Conservation (phyloP, 306 rosid genomes). For the Prunus campanulata region DNA sequence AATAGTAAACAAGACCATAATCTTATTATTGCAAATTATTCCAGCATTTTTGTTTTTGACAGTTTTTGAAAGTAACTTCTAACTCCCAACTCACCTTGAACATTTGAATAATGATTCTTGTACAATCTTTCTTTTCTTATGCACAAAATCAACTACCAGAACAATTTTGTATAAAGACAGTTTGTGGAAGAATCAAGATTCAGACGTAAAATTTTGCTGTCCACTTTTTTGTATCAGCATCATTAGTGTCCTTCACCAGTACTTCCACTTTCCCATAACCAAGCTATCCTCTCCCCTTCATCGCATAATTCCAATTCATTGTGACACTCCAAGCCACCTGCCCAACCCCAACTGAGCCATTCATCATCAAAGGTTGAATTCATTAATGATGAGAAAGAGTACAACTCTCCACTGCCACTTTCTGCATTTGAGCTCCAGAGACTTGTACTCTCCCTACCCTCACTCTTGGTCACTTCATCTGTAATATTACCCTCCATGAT, state of each 20-base stretch:
- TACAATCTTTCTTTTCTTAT: neutral
- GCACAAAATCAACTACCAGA: neutral
- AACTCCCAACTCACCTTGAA: neutral
- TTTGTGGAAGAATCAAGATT: neutral
- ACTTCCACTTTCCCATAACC: constrained; percentile 44
- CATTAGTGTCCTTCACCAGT: constrained; percentile 17
- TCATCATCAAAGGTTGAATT: constrained; percentile 38
- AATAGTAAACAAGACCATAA: neutral
- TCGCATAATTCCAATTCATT: constrained; percentile 31
- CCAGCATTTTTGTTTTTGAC: neutral
- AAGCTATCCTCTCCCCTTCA: constrained; percentile 31
- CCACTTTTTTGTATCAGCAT: neutral
- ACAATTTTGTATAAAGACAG: neutral
- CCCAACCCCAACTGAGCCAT: constrained; percentile 55
- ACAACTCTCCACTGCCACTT: constrained; percentile 33
- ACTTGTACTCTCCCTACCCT: constrained; percentile 19
- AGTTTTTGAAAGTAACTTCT: neutral
- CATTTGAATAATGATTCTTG: neutral
- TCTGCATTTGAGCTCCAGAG: constrained; percentile 41
- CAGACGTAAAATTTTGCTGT: neutral
- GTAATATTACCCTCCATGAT: too few species aligned
- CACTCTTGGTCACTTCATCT: constrained; percentile 8
- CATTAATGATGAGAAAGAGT: constrained; percentile 34
- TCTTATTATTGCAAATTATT: neutral
- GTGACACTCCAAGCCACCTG: constrained; percentile 27